phyloP scores from a whole-genome alignment of 768 basidiomycete species.

The Trametes cinnabarina region DNA sequence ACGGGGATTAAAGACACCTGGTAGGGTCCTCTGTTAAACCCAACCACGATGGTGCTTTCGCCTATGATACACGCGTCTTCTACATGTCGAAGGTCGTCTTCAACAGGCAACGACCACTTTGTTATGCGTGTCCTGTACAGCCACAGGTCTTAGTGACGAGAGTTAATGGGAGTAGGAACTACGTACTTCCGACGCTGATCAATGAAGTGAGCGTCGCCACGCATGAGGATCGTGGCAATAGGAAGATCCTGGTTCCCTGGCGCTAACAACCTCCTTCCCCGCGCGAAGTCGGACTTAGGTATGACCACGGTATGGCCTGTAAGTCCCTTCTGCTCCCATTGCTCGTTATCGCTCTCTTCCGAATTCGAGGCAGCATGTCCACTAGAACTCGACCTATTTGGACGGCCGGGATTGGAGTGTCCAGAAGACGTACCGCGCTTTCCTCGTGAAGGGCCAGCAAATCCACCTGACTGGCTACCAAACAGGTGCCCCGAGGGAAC shows the following conservation, averaged over 20 bases:
- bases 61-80: constrained; percentile 45
- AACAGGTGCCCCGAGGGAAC: neutral
- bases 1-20: constrained; percentile 44
- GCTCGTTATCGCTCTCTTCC: neutral
- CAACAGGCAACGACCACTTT: constrained; percentile 19
- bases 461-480: neutral
- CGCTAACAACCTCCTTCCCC: constrained; percentile 27
- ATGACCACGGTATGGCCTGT: constrained; percentile 21
- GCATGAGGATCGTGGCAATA: constrained; percentile 27
- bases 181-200: constrained; percentile 23
- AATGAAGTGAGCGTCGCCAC: constrained; percentile 31
- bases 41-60: constrained; percentile 40
- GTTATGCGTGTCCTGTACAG: constrained; percentile 20
- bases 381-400: neutral
- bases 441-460: neutral
- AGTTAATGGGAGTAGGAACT: neutral
- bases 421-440: neutral
- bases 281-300: constrained; percentile 25
- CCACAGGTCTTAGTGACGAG: constrained; percentile 8
- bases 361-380: neutral
- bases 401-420: neutral
- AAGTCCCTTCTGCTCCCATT: neutral
- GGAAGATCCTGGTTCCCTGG: constrained; percentile 19
- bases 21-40: constrained; percentile 38
- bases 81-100: constrained; percentile 32